phyloP scores from a whole-genome alignment of 306 rosid species.

The Dryas alaskensis region DNA sequence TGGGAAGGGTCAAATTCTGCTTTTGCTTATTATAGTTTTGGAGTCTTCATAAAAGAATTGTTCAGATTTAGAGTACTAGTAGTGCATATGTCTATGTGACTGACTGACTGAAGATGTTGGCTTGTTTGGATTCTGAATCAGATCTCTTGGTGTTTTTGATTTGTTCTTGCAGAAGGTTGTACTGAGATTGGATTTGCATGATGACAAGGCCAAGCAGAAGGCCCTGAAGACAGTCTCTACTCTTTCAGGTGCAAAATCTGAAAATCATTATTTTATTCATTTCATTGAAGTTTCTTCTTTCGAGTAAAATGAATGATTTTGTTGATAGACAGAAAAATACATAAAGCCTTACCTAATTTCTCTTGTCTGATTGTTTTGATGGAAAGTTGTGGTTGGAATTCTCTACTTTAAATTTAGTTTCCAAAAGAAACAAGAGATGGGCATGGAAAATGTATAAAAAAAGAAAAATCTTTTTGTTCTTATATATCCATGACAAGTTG shows the following conservation, averaged over 20 bases:
- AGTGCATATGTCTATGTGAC: neutral
- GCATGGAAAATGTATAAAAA: slow-evolving; percentile 4
- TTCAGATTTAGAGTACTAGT: slow-evolving; percentile 18
- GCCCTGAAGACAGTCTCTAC: slow-evolving; percentile 81
- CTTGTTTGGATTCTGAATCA: slow-evolving; percentile 23
- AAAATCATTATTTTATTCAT: slow-evolving; percentile 6
- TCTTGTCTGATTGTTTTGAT: neutral
- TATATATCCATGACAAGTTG: slow-evolving; percentile 7
- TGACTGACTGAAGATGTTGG: no score
- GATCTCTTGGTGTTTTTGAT: slow-evolving; percentile 26
- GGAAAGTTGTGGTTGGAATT: slow-evolving; percentile 11
- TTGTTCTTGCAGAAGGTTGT: slow-evolving; percentile 64
- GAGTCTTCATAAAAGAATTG: slow-evolving; percentile 4
- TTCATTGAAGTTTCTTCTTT: slow-evolving; percentile 4
- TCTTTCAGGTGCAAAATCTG: slow-evolving; percentile 59
- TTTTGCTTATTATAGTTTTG: slow-evolving; percentile 3
- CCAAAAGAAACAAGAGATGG: neutral
- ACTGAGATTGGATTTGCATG: slow-evolving; percentile 69
- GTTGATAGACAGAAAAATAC: neutral
- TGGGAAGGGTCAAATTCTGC: slow-evolving; percentile 5
- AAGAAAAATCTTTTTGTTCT: slow-evolving; percentile 8
- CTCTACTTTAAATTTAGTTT: neutral
- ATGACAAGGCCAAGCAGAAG: slow-evolving; percentile 83
- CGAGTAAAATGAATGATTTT: neutral
- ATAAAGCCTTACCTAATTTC: neutral